Base-by-base conservation (phyloP, 169 alveolate genomes). In the Cryptosporidium sp. region DNA sequence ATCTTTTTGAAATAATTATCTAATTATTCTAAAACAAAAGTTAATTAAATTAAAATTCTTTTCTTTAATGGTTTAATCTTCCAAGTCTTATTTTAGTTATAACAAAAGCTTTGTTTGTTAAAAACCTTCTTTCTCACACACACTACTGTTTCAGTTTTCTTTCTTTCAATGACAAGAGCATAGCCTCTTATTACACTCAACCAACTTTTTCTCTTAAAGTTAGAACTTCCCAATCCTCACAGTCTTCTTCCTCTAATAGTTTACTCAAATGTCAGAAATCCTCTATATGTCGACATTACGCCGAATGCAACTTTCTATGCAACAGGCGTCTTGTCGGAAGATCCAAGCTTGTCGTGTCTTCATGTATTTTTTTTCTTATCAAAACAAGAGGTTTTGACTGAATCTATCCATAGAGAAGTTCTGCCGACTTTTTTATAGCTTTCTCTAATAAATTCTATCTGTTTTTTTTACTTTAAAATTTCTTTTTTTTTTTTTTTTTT, bases 301-400 rank as follows among this genome's bases (percentile, higher is more conserved):
- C 89, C 44, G 89, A 65, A 80, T 80, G 89, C 89, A 80, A 37
- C 52, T 44, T 61, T 23, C 56, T 80, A 65, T 80, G 89, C 89
- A 80, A 29, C 44, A 21, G 68, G 89, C 89, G 89, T 80, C 89
- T 80, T 80, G 89, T 80, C 89, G 89, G 89, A 65, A 80, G 89
- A 80, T 80, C 89, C 89, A 65, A 33, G 29, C 73, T 80, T 80
- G 75, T 80, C 89, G 62, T 80, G 89, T 80, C 89, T 80, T 62
- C 65, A 62, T 80, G 75, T n/a, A 70, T 56, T n/a, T 56, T 26
- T 21, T 56, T 56, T 56, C 14, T 56, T 56, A 12, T 48, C 56
- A 48, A 48, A 44, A 48, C 56, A 3, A n/a, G 0, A 9, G 16
- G 35, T 21, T 56, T 26, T 56, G 67, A 21, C 18, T 21, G 14